Percentiles rank a stretch among this genome's conserved stretches.
These are phyloP conservation scores for Gonapodya prolifera DNA, from an alignment of 192 early-diverging fungal species.

Conservation along the genomic window DNA sequence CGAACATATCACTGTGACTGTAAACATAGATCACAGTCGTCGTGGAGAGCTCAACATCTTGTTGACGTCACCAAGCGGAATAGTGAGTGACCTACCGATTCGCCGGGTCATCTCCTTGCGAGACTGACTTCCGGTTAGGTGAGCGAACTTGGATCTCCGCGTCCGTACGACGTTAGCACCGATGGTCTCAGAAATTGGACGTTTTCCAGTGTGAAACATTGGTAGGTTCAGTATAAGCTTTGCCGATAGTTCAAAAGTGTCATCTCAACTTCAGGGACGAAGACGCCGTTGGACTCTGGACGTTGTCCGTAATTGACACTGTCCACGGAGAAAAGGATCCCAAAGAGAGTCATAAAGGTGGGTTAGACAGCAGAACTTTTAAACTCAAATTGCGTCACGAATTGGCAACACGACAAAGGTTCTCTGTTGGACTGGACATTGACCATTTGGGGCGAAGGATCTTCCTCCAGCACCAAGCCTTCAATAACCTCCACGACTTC, in stretches of 20 bases:
- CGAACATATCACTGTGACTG: conserved; percentile 81
- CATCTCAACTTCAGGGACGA: conserved; percentile 58
- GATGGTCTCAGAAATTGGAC: conserved; percentile 77
- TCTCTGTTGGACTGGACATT: background rate
- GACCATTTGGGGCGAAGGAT: conserved; percentile 4
- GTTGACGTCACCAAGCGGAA: conserved; percentile 57
- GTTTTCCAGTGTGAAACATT: conserved; percentile 93
- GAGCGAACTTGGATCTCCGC: conserved; percentile 49
- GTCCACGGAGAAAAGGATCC: conserved; percentile 25
- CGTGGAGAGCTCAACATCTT: conserved; percentile 80
- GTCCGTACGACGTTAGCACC: conserved; percentile 49
- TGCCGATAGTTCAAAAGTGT: conserved; percentile 2
- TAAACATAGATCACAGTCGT: conserved; percentile 63
- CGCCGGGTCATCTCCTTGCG: background rate
- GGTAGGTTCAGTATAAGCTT: conserved; percentile 28
- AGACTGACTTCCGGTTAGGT: background rate
- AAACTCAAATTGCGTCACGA: conserved; percentile 24
- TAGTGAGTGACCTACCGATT: conserved; percentile 13
- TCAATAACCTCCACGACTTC: background rate
- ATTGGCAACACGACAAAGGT: background rate
- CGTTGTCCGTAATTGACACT: conserved; percentile 50
- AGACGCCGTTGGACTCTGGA: conserved; percentile 72
- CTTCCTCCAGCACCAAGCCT: background rate
- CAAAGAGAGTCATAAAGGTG: conserved; percentile 48
- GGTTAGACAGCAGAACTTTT: conserved; percentile 57